Evolutionary conservation across 139 green algal species (phyloP).

Genomic region (Micromonas commoda): DNA sequence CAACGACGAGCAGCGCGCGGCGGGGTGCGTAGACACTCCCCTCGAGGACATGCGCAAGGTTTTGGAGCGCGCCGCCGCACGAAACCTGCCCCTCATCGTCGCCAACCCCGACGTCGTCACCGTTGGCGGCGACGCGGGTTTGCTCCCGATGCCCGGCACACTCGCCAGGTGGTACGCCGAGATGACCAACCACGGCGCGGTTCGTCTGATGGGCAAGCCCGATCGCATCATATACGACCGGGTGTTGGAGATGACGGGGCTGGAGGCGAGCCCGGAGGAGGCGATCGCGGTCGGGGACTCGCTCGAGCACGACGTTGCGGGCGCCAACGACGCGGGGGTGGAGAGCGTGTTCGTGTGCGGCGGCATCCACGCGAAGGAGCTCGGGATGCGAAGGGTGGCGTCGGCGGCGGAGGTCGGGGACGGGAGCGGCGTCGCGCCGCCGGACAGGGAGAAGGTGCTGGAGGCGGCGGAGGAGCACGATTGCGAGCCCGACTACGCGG

Average conservation of each 20-base stretch:
- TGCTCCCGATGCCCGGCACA: slow-evolving; percentile 64
- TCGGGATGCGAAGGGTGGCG: neutral
- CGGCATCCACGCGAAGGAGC: slow-evolving; percentile 21
- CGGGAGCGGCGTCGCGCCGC: neutral
- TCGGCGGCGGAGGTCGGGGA: neutral
- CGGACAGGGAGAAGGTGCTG: neutral
- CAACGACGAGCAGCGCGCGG: neutral
- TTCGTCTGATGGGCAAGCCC: slow-evolving; percentile 76
- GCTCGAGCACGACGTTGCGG: slow-evolving; percentile 71
- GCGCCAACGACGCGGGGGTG: slow-evolving; percentile 37
- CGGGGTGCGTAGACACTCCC: neutral
- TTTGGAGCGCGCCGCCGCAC: neutral
- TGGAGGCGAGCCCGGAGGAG: neutral
- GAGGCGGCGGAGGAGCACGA: neutral
- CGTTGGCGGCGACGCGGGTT: slow-evolving; percentile 33
- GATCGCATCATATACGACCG: slow-evolving; percentile 60
- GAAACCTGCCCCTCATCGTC: slow-evolving; percentile 59
- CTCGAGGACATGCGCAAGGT: slow-evolving; percentile 29
- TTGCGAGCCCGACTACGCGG: neutral
- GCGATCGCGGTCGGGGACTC: slow-evolving; percentile 67
- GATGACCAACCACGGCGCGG: neutral
- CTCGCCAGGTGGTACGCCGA: slow-evolving; percentile 54
- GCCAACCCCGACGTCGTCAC: slow-evolving; percentile 81
- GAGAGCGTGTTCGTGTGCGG: slow-evolving; percentile 57
- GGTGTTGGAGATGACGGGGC: slow-evolving; percentile 37